Evolutionary conservation across 768 basidiomycete species (phyloP).

Genomic region (Suillus variegatus): DNA sequence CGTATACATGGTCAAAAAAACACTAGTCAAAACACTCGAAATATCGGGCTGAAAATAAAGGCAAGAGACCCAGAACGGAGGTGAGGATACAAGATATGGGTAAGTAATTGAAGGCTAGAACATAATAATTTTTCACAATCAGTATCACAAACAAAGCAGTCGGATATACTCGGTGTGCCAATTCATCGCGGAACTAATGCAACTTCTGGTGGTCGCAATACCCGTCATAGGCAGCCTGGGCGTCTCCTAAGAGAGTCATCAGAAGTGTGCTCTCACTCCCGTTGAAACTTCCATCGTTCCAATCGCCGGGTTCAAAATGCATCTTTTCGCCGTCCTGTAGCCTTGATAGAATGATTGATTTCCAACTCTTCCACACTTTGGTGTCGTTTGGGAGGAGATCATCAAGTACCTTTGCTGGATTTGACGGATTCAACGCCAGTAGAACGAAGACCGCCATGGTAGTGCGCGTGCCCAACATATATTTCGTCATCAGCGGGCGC

Average conservation of each 20-base stretch:
- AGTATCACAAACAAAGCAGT: neutral
- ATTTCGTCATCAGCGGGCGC: conserved; percentile 25
- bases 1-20: neutral
- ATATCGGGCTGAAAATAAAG: neutral
- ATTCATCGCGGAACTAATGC: neutral
- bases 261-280: conserved; percentile 22
- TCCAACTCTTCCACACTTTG: conserved; percentile 31
- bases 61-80: neutral
- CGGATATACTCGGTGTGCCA: neutral
- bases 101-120: neutral
- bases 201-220: conserved; percentile 10
- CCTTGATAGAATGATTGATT: conserved; percentile 18
- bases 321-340: conserved; percentile 23
- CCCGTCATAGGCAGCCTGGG: conserved; percentile 28
- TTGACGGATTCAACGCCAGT: conserved; percentile 22
- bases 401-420: conserved; percentile 21
- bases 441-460: conserved; percentile 25
- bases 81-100: neutral
- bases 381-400: conserved; percentile 31
- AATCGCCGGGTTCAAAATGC: conserved; percentile 22
- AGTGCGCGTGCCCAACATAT: conserved; percentile 27
- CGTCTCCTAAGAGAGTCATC: conserved; percentile 24
- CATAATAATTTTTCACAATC: neutral
- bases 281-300: conserved; percentile 20
- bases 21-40: neutral